Percentiles rank a stretch among this genome's conserved stretches.
Evolutionary conservation across 306 rosid species (phyloP).

Genomic region (Begonia masoniana): DNA sequence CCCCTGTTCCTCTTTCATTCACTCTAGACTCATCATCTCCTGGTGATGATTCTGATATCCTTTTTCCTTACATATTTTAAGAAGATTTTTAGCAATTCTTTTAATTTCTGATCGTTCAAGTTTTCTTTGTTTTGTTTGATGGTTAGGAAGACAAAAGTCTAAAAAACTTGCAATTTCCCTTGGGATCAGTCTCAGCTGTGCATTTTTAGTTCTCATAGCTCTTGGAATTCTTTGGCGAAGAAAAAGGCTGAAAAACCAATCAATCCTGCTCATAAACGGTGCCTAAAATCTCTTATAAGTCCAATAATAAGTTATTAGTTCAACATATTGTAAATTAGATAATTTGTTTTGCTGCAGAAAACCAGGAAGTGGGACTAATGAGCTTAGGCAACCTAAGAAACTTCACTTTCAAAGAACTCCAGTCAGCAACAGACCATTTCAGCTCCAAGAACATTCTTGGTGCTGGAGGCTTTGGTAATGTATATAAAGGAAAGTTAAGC

Average conservation of each 20-base stretch:
- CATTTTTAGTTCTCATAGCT: slow-evolving; percentile 31
- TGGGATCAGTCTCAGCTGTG: slow-evolving; percentile 65
- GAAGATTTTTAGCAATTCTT: not conserved
- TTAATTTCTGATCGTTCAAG: slow-evolving; percentile 1
- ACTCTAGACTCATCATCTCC: slow-evolving; percentile 36
- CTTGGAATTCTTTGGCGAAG: slow-evolving; percentile 49
- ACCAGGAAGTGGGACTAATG: slow-evolving; percentile 66
- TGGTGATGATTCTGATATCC: slow-evolving; percentile 19
- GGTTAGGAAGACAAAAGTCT: slow-evolving; percentile 49
- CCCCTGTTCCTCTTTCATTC: slow-evolving; percentile 44
- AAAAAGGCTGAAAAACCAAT: slow-evolving; percentile 41
- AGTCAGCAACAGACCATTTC: slow-evolving; percentile 64
- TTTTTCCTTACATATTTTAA: not conserved
- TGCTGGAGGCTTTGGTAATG: slow-evolving; percentile 96
- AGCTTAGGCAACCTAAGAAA: slow-evolving; percentile 74
- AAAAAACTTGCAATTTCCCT: slow-evolving; percentile 65
- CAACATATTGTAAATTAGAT: not conserved
- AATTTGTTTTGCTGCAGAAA: slow-evolving; percentile 22
- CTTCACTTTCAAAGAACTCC: slow-evolving; percentile 81
- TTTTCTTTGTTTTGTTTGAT: no score
- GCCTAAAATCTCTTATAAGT: not conserved
- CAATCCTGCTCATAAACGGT: slow-evolving; percentile 62
- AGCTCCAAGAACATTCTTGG: slow-evolving; percentile 81
- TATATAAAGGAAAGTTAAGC: slow-evolving; percentile 76
- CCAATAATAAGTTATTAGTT: not conserved